Base-by-base conservation (phyloP, 345 rosid species). In the Salix brachista region DNA sequence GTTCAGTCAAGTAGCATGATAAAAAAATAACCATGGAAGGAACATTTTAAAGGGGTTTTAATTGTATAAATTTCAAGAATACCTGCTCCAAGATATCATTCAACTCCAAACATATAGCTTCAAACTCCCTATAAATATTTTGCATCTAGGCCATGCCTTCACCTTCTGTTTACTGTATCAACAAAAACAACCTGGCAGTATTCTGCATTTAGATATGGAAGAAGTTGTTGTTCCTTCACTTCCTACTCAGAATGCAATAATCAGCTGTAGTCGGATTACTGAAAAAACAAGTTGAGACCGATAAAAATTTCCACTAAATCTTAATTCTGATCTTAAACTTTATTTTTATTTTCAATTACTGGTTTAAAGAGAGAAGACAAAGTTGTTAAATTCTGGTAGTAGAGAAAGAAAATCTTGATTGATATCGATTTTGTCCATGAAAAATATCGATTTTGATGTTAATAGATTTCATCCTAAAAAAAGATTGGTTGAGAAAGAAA, bases 1-100 rank as follows among this genome's bases (percentile, higher is more conserved):
- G 23, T n/a, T 56, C 62, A 56, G 26, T 56, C 26, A n/a, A 21
- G n/a, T 12, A 54, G 1, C 1, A 52, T 6, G 52, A 12, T 32
- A 44, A 32, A 2, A 39, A 32, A 19, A 12, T 13, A 71, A 18
- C 14, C 41, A 66, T 1, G 41, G 44, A 16, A 25, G 41, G 21
- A 5, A 18, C 11, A 61, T 44, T 23, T 16, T 65, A 44, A 41
- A 65, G 36, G 18, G 17, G 28, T 13, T 41, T 8, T 13, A 34
- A 73, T 56, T 58, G 28, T 34, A 26, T 14, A 50, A 69, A 61
- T 21, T 21, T 25, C 67, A n/a, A 34, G 18, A 32, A 58, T 80
- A 87, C 88, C 89, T 81, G 54, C 42, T 41, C 34, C 70, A 80
- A 13, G 5, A 73, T 36, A 41, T 36, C 85, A 66, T 87, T 85